Conservation (phyloP, 495 filamentous ascomycete genomes). For the Aspergillus indologenus region DNA sequence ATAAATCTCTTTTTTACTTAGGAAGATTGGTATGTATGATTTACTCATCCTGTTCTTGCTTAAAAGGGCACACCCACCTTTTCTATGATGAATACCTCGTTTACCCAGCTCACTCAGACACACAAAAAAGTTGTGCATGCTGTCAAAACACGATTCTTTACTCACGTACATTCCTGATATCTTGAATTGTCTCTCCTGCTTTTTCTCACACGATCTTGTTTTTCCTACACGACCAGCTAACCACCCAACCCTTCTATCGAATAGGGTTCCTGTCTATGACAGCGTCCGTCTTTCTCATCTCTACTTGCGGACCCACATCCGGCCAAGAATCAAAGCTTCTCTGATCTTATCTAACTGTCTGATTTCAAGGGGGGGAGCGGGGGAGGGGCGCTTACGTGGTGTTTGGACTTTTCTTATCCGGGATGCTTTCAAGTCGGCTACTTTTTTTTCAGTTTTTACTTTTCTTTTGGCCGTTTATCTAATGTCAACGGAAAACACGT, state of each 20-base stretch:
- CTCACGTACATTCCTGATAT: neutral
- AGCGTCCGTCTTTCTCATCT: too few species aligned
- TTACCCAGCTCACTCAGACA: neutral
- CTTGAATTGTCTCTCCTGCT: slow-evolving; percentile 14
- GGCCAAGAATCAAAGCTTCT: neutral
- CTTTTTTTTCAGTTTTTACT: too few species aligned
- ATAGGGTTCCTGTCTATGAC: too few species aligned
- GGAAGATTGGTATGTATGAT: neutral
- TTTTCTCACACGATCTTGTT: too few species aligned
- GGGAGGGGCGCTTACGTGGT: slow-evolving; percentile 36
- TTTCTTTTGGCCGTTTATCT: too few species aligned
- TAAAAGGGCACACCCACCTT: too few species aligned
- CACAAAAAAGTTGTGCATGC: neutral
- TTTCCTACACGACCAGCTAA: too few species aligned
- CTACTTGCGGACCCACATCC: slow-evolving; percentile 5
- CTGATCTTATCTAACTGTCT: neutral
- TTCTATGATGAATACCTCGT: neutral
- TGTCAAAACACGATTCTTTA: neutral
- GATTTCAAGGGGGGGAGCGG: neutral
- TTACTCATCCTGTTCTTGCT: too few species aligned
- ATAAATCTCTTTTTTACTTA: neutral
- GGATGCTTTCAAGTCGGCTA: slow-evolving; percentile 19
- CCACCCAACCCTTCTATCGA: too few species aligned
- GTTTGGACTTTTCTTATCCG: slow-evolving; percentile 31
- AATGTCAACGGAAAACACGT: too few species aligned